These are phyloP conservation scores for Aspergillus pseudotamarii DNA, from an alignment of 2,329 filamentous ascomycete species.

Conservation along the genomic window DNA sequence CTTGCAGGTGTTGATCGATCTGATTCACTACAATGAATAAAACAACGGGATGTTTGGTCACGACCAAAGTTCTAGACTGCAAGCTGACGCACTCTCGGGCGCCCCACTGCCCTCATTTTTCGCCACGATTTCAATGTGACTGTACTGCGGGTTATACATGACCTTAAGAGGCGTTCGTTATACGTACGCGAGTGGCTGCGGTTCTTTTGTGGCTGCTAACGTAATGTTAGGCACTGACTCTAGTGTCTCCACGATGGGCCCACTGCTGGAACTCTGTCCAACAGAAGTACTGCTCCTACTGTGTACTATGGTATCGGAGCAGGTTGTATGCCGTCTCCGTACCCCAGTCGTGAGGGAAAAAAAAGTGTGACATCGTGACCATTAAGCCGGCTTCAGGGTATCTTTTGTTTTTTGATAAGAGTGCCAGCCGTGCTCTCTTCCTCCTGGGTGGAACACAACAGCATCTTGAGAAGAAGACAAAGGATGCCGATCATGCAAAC, in stretches of 20 bases:
- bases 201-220: not conserved
- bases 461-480: not conserved
- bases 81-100: not conserved
- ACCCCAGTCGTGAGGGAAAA: not conserved
- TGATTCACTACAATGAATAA: not conserved
- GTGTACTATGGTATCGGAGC: not conserved
- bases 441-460: not conserved
- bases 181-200: not conserved
- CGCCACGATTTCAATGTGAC: not conserved
- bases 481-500: not conserved
- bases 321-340: not conserved
- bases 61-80: not conserved
- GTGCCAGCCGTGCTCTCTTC: not conserved
- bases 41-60: not conserved
- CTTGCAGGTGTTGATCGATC: not conserved
- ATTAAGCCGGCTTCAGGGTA: not conserved
- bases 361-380: not conserved
- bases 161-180: not conserved
- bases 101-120: not conserved
- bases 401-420: not conserved
- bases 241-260: not conserved
- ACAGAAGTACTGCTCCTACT: conserved; percentile 21
- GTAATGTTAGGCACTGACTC: not conserved
- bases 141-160: not conserved
- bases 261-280: not conserved